These are phyloP conservation scores for Penicillium longicatenatum DNA, from an alignment of 495 filamentous ascomycete species.

Conservation along the genomic window DNA sequence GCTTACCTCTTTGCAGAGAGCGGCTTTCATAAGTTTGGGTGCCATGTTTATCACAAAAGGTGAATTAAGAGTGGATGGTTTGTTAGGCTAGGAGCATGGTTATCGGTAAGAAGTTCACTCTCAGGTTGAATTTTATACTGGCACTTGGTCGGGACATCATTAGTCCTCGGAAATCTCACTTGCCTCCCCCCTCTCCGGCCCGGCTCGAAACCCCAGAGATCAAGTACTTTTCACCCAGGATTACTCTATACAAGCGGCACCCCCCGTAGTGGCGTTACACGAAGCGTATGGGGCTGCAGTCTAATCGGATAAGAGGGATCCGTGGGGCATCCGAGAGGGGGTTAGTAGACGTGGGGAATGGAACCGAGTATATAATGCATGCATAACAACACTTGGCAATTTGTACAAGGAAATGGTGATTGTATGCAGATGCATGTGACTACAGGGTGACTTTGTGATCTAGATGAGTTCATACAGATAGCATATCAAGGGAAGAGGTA, in stretches of 20 bases:
- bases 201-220: background rate
- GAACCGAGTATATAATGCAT: background rate
- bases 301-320: background rate
- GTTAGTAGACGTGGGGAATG: background rate
- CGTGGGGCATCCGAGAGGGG: background rate
- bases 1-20: slow-evolving; percentile 15
- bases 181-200: background rate
- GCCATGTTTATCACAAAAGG: slow-evolving; percentile 2
- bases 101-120: too few species aligned
- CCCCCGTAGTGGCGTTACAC: slow-evolving; percentile 3
- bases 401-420: background rate
- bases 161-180: background rate
- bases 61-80: too few species aligned
- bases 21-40: slow-evolving; percentile 18
- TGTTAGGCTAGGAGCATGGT: too few species aligned
- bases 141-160: background rate
- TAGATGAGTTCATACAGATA: background rate
- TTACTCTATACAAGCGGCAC: background rate
- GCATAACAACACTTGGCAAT: background rate
- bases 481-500: background rate
- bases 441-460: background rate
- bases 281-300: background rate
- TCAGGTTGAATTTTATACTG: background rate
- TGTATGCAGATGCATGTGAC: background rate
- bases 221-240: background rate